Conservation (phyloP, 2,329 filamentous ascomycete species). For the Grosmannia serpens region DNA sequence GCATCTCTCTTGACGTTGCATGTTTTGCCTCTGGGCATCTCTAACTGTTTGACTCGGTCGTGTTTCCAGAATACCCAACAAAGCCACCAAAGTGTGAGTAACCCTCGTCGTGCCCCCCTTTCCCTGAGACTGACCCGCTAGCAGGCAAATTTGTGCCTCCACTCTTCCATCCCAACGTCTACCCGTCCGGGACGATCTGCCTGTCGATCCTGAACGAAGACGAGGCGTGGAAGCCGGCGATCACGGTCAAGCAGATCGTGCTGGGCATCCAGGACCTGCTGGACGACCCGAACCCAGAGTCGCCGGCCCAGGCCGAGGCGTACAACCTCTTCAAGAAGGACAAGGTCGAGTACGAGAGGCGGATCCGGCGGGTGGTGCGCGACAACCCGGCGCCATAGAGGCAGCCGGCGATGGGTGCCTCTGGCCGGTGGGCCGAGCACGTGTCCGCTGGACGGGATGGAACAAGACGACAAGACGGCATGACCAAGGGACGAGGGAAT, state of each 20-base stretch:
- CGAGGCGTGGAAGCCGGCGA: conserved; percentile 96
- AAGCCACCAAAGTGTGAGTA: conserved; percentile 94
- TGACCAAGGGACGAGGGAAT: not conserved
- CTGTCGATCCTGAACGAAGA: conserved; percentile 96
- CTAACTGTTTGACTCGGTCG: not conserved
- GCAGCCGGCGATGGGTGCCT: not conserved
- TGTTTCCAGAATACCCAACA: conserved; percentile 74
- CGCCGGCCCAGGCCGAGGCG: conserved; percentile 90
- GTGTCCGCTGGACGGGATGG: not conserved
- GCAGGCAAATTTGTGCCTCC: conserved; percentile 91
- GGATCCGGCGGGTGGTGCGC: conserved; percentile 73
- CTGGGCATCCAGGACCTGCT: conserved; percentile 92
- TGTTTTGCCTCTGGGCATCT: not conserved
- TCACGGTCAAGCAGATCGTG: conserved; percentile 96
- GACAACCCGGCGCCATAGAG: conserved; percentile 69
- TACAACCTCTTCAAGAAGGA: conserved; percentile 97
- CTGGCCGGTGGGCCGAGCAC: no score
- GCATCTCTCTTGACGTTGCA: conserved; percentile 18
- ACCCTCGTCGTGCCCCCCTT: not conserved
- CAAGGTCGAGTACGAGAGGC: conserved; percentile 72
- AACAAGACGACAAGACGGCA: not conserved
- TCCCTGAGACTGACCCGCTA: not conserved
- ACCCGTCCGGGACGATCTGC: conserved; percentile 94
- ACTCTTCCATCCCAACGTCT: conserved; percentile 96
- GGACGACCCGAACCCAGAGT: conserved; percentile 93